Percentiles rank a stretch among this genome's conserved stretches.
Evolutionary conservation across 345 rosid genomes (phyloP).

Genomic region (Raphanus sativus): DNA sequence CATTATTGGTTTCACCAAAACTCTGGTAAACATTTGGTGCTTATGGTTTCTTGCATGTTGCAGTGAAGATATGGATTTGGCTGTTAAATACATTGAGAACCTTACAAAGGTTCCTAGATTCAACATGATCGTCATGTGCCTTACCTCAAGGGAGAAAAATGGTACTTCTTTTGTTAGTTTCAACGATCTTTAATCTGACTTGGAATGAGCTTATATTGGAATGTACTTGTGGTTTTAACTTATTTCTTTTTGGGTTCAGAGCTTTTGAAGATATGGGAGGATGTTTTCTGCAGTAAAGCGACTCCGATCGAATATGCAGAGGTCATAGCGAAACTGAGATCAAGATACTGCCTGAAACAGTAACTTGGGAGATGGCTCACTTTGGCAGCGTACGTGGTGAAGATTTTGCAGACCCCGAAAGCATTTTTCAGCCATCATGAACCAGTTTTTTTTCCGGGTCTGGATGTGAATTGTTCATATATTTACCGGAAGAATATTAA

Average conservation of each 20-base stretch:
- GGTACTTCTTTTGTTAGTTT: constrained; percentile 45
- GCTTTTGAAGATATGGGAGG: constrained; percentile 70
- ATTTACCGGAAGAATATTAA: neutral
- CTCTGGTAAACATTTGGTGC: neutral
- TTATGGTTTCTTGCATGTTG: constrained; percentile 18
- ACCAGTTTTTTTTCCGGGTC: neutral
- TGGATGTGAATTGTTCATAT: constrained; percentile 15
- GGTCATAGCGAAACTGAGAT: constrained; percentile 54
- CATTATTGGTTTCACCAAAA: neutral
- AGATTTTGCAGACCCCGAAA: constrained; percentile 13
- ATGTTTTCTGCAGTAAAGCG: constrained; percentile 60
- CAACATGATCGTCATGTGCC: constrained; percentile 69
- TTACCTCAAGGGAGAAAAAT: constrained; percentile 64
- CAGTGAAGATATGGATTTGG: constrained; percentile 75
- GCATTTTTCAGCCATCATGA: constrained; percentile 3
- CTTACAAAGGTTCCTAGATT: constrained; percentile 90
- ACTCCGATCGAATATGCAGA: constrained; percentile 62
- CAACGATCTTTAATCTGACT: neutral
- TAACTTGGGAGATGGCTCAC: constrained; percentile 16
- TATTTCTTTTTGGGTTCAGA: constrained; percentile 49
- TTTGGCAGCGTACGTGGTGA: constrained; percentile 18
- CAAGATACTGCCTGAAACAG: constrained; percentile 49
- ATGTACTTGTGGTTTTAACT: neutral
- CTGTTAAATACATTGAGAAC: constrained; percentile 66
- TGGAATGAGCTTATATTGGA: neutral